A percentile compares a stretch with the other conserved stretches of the same genome.
Conservation (phyloP, 2,329 filamentous ascomycete genomes). For the Fusarium sp. region DNA sequence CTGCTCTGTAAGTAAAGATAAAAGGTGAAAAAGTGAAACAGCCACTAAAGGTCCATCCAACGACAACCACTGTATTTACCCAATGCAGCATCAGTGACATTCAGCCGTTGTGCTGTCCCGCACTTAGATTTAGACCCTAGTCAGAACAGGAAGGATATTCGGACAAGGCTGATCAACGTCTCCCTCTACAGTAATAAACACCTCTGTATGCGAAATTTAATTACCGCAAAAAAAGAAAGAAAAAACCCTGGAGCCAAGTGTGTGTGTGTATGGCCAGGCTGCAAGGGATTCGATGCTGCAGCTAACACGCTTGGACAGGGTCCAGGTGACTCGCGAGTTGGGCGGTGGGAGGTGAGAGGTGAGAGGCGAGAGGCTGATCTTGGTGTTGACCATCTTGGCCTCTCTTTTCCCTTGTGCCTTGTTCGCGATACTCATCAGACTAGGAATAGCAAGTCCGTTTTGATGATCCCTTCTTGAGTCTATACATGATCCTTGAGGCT, state of each 20-base stretch:
- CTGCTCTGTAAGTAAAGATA: not conserved
- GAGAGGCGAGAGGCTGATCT: not conserved
- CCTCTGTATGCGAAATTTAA: slow-evolving; percentile 7
- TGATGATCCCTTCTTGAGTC: not conserved
- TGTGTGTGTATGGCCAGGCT: not conserved
- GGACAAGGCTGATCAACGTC: slow-evolving; percentile 16
- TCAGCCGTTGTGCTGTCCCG: not conserved
- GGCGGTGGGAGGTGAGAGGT: slow-evolving; percentile 18
- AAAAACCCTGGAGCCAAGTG: no score
- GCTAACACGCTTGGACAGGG: slow-evolving; percentile 10
- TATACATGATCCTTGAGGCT: not conserved
- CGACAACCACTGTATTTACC: no score
- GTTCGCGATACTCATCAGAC: not conserved
- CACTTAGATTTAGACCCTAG: slow-evolving; percentile 5
- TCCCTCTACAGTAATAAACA: not conserved
- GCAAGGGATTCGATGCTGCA: slow-evolving; percentile 6
- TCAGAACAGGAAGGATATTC: slow-evolving; percentile 2
- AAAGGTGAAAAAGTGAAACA: slow-evolving; percentile 33
- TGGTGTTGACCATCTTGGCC: not conserved
- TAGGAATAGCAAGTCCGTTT: not conserved
- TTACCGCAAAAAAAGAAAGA: slow-evolving; percentile 9
- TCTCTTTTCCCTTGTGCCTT: slow-evolving; percentile 16
- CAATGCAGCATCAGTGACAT: slow-evolving; percentile 5
- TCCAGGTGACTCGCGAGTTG: slow-evolving; percentile 5
- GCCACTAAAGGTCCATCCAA: slow-evolving; percentile 27